Evolutionary conservation across 2,329 filamentous ascomycete genomes (phyloP).

Genomic region (Colletotrichum sp.): DNA sequence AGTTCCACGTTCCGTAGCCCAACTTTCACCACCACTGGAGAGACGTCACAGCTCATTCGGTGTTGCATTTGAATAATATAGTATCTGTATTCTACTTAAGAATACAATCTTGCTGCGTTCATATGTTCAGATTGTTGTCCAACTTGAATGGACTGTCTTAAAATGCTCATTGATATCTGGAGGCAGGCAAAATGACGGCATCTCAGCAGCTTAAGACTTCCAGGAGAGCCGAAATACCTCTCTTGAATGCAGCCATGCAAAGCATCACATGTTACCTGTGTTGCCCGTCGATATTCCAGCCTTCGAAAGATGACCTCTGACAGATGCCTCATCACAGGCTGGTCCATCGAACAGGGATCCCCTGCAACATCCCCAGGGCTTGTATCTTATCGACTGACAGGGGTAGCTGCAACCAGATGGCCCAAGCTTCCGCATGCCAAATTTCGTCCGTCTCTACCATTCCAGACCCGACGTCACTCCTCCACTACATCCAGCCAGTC

Average conservation of each 20-base stretch:
- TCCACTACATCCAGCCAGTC: neutral
- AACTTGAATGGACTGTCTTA: neutral
- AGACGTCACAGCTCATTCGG: neutral
- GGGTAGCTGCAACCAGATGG: conserved; percentile 13
- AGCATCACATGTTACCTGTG: neutral
- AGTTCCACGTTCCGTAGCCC: neutral
- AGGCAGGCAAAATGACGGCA: neutral
- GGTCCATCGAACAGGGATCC: neutral
- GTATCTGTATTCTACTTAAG: neutral
- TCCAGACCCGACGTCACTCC: neutral
- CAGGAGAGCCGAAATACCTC: neutral
- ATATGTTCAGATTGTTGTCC: neutral
- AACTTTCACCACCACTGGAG: neutral
- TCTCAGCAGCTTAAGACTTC: neutral
- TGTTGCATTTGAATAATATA: neutral
- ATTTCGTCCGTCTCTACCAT: neutral
- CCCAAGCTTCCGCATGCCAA: conserved; percentile 15
- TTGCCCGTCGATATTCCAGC: neutral
- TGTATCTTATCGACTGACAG: conserved; percentile 7
- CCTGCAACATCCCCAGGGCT: neutral
- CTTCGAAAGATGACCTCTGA: neutral
- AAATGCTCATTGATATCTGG: neutral
- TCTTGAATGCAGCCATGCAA: neutral
- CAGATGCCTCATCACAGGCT: neutral
- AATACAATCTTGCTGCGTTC: neutral